Evolutionary conservation across 163 green algal species (phyloP).

Genomic region (Trebouxia gelatinosa): DNA sequence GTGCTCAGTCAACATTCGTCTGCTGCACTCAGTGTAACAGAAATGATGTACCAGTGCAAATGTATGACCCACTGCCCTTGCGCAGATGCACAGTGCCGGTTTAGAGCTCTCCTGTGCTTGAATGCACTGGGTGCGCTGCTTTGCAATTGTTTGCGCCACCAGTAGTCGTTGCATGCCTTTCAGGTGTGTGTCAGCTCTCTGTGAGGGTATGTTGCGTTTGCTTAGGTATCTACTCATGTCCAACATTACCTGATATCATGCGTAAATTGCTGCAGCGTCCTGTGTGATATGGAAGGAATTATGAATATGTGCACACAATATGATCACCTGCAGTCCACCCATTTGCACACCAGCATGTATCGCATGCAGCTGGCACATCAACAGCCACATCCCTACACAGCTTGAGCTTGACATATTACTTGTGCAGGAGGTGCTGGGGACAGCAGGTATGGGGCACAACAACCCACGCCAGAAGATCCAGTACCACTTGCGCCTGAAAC

Average conservation of each 20-base stretch:
- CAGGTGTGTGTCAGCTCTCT: no score
- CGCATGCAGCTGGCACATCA: neutral
- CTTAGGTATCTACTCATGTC: no score
- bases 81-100: no score
- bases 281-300: no score
- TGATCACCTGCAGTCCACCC: neutral
- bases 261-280: neutral
- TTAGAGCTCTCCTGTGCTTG: no score
- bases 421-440: constrained; percentile 41
- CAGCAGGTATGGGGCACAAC: constrained; percentile 57
- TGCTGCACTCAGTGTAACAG: neutral
- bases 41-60: neutral
- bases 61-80: neutral
- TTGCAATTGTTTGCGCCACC: no score
- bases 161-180: no score
- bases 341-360: neutral
- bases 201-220: no score
- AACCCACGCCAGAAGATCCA: constrained; percentile 77
- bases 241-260: no score
- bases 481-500: constrained; percentile 66
- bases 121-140: no score
- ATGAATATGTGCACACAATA: neutral
- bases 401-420: neutral
- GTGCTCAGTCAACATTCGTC: no score
- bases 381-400: neutral